These are phyloP conservation scores for Sarcodon sp. DNA, from an alignment of 768 basidiomycete genomes.

Conservation along the genomic window DNA sequence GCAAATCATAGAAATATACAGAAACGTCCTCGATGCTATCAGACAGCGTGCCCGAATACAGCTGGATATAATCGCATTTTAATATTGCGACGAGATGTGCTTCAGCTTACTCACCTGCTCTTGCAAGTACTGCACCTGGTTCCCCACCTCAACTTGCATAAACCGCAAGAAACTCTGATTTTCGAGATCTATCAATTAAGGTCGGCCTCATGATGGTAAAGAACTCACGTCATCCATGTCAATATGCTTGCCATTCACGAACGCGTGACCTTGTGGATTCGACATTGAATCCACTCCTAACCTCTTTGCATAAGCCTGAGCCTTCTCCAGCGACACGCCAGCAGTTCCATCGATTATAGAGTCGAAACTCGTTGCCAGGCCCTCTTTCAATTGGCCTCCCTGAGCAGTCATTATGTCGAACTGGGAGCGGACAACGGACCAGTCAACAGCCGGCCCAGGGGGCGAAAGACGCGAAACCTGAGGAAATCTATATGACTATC, in stretches of 20 bases:
- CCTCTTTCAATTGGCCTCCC: slow-evolving; percentile 11
- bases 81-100: slow-evolving; percentile 1
- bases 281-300: slow-evolving; percentile 32
- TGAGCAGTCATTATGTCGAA: slow-evolving; percentile 25
- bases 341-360: slow-evolving; percentile 19
- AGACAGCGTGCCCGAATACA: slow-evolving; percentile 43
- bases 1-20: slow-evolving; percentile 86
- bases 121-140: slow-evolving; percentile 58
- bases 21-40: slow-evolving; percentile 41
- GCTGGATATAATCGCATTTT: slow-evolving; percentile 19
- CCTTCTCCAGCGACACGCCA: slow-evolving; percentile 27
- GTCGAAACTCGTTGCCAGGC: slow-evolving; percentile 19
- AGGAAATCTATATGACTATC: neutral
- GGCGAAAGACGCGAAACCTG: neutral
- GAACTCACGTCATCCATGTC: slow-evolving; percentile 50
- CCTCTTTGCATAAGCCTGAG: slow-evolving; percentile 42
- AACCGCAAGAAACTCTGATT: slow-evolving; percentile 49
- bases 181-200: neutral
- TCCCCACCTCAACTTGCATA: slow-evolving; percentile 45
- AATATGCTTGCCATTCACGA: slow-evolving; percentile 83
- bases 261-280: slow-evolving; percentile 48
- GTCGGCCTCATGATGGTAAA: neutral
- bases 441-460: slow-evolving; percentile 22
- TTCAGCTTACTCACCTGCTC: slow-evolving; percentile 42
- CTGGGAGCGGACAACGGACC: slow-evolving; percentile 24